Percentiles rank a stretch among this genome's conserved stretches.
These are phyloP conservation scores for Cronartium quercuum DNA, from an alignment of 1,284 basidiomycete genomes.

Conservation along the genomic window DNA sequence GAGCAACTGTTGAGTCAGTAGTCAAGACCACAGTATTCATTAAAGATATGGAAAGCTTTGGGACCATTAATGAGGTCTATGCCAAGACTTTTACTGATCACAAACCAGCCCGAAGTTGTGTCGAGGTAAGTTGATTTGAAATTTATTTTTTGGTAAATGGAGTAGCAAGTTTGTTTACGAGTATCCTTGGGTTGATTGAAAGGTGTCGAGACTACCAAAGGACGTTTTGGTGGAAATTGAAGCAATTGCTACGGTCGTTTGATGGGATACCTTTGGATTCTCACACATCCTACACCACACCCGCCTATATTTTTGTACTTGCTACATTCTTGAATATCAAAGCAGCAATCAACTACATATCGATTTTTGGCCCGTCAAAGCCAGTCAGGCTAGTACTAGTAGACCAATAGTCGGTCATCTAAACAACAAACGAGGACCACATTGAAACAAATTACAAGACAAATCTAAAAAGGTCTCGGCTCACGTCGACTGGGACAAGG, in stretches of 20 bases:
- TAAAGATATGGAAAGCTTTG: conserved; percentile 87
- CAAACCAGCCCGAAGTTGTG: conserved; percentile 85
- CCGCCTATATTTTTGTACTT: no score
- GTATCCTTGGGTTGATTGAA: conserved; percentile 37
- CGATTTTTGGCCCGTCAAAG: no score
- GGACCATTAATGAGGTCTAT: conserved; percentile 62
- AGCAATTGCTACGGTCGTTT: conserved; percentile 59
- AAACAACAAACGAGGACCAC: no score
- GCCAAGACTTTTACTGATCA: conserved; percentile 65
- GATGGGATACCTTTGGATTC: no score
- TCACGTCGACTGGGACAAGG: no score
- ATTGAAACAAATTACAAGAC: no score
- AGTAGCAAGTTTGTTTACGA: background rate
- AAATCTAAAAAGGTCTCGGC: no score
- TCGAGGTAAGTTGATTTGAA: conserved; percentile 56
- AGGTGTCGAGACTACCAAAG: conserved; percentile 65
- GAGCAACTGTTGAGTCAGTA: conserved; percentile 67
- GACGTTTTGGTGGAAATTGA: conserved; percentile 87
- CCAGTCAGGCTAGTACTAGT: no score
- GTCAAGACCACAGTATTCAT: conserved; percentile 88
- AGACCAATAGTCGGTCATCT: no score
- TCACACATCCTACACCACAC: no score
- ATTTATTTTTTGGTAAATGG: background rate
- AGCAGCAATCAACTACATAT: no score
- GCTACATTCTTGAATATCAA: no score